Percentiles rank a stretch among this genome's conserved stretches.
These are phyloP conservation scores for Oryza meridionalis DNA, from an alignment of 176 grass and related monocot genomes.

Conservation along the genomic window DNA sequence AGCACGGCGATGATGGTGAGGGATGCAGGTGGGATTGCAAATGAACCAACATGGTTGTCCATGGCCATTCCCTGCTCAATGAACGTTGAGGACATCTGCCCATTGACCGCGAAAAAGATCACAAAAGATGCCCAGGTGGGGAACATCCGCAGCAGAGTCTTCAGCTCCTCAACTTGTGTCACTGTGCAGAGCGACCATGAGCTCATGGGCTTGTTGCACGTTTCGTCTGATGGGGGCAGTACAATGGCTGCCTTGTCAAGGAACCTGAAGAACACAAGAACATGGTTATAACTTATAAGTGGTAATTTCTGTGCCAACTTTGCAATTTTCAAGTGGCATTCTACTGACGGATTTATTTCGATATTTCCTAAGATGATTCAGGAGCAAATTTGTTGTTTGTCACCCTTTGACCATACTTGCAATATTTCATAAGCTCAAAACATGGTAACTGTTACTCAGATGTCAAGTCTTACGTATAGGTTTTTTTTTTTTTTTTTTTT, in stretches of 20 bases:
- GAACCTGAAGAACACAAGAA: slow-evolving; percentile 25
- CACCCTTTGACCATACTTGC: background rate
- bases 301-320: background rate
- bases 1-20: slow-evolving; percentile 23
- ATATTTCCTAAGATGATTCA: no score
- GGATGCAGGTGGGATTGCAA: slow-evolving; percentile 49
- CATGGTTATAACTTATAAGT: background rate
- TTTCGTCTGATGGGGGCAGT: background rate
- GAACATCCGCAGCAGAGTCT: slow-evolving; percentile 38
- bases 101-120: slow-evolving; percentile 15
- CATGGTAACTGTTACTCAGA: background rate
- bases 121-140: slow-evolving; percentile 41
- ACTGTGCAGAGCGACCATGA: slow-evolving; percentile 48
- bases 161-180: slow-evolving; percentile 59
- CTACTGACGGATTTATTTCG: background rate
- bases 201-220: background rate
- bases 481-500: background rate
- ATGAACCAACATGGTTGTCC: slow-evolving; percentile 35
- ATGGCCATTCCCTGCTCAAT: slow-evolving; percentile 54
- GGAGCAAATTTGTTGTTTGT: background rate
- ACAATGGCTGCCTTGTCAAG: slow-evolving; percentile 54
- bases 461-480: background rate
- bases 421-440: background rate
- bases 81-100: slow-evolving; percentile 32
- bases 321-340: background rate